Base-by-base conservation (phyloP, 1,284 basidiomycete genomes). In the Cronartium ribicola region DNA sequence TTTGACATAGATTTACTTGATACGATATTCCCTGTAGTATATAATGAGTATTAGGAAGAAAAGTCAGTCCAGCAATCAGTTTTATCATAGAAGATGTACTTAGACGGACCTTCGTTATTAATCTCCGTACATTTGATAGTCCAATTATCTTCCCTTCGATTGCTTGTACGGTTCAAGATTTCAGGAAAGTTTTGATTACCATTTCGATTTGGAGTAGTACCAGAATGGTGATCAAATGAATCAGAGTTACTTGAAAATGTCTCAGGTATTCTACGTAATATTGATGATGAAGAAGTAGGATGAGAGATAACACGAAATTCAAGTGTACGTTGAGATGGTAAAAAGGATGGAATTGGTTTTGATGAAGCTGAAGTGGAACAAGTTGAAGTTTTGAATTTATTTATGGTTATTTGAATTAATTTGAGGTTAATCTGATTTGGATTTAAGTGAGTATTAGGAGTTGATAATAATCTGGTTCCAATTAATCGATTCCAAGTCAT, bases 1-100 rank as follows among this genome's bases (percentile, higher is more conserved):
- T 91, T 92, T 3, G 70, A 72, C 40, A 72, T 59, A 0, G 70
- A 59, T 4, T 61, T 62, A 55, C 51, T 55, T n/a, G 51, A 55
- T 55, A 22, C 6, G n/a, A 55, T 22, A n/a, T 55, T 55, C 29
- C 51, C 51, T 55, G 29, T n/a, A 17, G 51, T 22, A 22, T 55
- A 17, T 22, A 55, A 10, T n/a, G n/a, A n/a, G n/a, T n/a, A n/a
- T n/a, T n/a, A n/a, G 11, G 46, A 48, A 48, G n/a, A 48, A 48
- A 11, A 10, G 36, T 39, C 36, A 60, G 7, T 13, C 39, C 20
- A 2, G 36, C 29, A 37, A 7, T 11, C 14, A 10, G 22, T 20
- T 40, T 37, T 8, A 20, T n/a, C 8, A 51, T 20, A 41, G 29
- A n/a, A n/a, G 17, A 37, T n/a, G 51, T 4, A n/a, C 48, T n/a